A percentile compares a stretch with the other conserved stretches of the same genome.
Evolutionary conservation across 352 stramenopile genomes (phyloP).

Genomic region (Pythium guiyangense): DNA sequence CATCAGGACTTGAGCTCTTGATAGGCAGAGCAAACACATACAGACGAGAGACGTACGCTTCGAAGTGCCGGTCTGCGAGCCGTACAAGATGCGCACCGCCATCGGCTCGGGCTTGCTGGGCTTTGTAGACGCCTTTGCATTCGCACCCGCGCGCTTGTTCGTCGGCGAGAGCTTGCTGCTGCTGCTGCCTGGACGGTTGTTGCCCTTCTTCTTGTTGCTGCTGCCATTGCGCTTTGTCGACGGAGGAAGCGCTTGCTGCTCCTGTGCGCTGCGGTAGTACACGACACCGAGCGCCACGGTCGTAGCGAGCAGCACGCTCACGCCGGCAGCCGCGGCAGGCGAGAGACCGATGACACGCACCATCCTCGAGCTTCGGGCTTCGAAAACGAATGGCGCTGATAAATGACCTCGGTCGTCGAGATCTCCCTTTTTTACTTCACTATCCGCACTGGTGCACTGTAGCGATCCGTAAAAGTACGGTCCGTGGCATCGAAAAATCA

Average conservation of each 20-base stretch:
- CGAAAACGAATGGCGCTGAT: too few relatives aligned
- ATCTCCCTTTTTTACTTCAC: too few relatives aligned
- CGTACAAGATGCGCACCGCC: constrained; percentile 82
- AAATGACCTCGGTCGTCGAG: too few relatives aligned
- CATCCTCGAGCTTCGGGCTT: neutral
- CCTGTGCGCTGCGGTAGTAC: constrained; percentile 23
- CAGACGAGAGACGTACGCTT: constrained; percentile 31
- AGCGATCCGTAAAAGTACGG: too few relatives aligned
- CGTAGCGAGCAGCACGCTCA: constrained; percentile 48
- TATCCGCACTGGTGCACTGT: too few relatives aligned
- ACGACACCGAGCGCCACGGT: constrained; percentile 38
- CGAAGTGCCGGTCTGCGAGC: constrained; percentile 80
- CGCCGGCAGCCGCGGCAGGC: constrained; percentile 22
- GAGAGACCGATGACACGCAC: constrained; percentile 24
- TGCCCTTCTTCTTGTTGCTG: constrained; percentile 11
- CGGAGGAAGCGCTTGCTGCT: neutral
- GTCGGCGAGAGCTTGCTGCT: constrained; percentile 17
- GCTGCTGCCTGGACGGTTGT: neutral
- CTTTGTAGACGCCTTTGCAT: constrained; percentile 6
- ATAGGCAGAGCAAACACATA: neutral
- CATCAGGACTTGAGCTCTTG: neutral
- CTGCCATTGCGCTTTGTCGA: constrained; percentile 7
- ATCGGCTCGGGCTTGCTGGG: constrained; percentile 25
- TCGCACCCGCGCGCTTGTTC: constrained; percentile 7
- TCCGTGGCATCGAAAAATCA: too few relatives aligned